Evolutionary conservation across 1,284 basidiomycete genomes (phyloP), one percentile per base, ranked within the genome.

Genomic region (Tremellales sp.): DNA sequence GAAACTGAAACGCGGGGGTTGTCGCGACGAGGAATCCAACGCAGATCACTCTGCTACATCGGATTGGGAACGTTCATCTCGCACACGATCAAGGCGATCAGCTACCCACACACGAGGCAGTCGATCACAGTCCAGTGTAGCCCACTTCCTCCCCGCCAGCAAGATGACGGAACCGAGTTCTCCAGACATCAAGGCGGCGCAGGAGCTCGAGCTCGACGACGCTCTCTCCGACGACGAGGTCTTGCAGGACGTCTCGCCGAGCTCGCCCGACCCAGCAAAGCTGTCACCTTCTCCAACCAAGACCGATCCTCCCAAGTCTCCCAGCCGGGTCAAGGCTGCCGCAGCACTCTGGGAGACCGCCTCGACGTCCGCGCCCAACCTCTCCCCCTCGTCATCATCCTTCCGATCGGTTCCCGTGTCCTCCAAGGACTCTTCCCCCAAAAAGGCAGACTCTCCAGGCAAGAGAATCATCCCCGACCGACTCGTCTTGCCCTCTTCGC

Each of bases 291-390:
- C 45, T 8, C 32, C 49, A 14, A 22, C 42, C 40, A 34, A 28
- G 29, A 9, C 4, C 10, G 10, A 31, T 16, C 40, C 38, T 5
- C 31, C 16, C 8, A 32, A 44, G 26, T n/a, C 50, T 7, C 47
- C 52, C 6, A 58, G 49, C 36, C 58, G 56, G 50, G 61, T 66
- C 21, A 50, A 47, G 45, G 57, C 63, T 10, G 57, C 56, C 3
- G 63, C 63, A 14, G 59, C 59, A 3, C 51, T 56, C 51, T 59
- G 54, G 40, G 61, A 58, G 31, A 53, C 25, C 27, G n/a, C 39
- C 36, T 13, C n/a, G n/a, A n/a, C n/a, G 22, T 35, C 22, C 42
- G 7, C 13, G 16, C 29, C 33, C 9, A 10, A n/a, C 32, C 5
- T 19, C 12, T 9, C 7, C 5, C 42, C 42, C 32, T 9, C 56